Evolutionary conservation across 768 basidiomycete species (phyloP).

Genomic region (Kwoniella shandongensis): DNA sequence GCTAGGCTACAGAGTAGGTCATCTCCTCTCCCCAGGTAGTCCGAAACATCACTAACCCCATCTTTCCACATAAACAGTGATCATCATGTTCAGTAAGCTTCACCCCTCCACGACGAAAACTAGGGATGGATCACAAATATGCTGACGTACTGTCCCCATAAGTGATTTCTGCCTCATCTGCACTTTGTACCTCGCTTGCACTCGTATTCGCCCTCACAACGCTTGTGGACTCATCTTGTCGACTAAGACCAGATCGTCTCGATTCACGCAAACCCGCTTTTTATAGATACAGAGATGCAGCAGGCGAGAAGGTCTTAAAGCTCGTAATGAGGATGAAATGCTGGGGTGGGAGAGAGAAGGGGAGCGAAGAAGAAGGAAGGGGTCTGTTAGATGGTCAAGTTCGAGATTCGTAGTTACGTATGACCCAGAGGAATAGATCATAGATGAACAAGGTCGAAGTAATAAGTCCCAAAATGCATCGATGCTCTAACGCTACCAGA

Average conservation of each 20-base stretch:
- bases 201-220: conserved; percentile 64
- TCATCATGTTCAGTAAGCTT: conserved; percentile 74
- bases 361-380: conserved; percentile 31
- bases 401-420: too few species aligned
- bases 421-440: too few species aligned
- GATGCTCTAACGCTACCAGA: too few species aligned
- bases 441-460: too few species aligned
- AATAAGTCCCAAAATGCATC: too few species aligned
- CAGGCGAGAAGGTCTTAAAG: conserved; percentile 30
- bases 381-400: conserved; percentile 28
- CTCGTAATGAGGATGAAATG: conserved; percentile 31
- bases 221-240: conserved; percentile 61
- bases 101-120: neutral
- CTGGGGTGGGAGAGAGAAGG: conserved; percentile 16
- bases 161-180: conserved; percentile 75
- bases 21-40: neutral
- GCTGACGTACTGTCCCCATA: neutral
- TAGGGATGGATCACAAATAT: neutral
- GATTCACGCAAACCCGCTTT: conserved; percentile 44
- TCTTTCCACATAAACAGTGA: conserved; percentile 57
- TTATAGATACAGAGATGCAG: conserved; percentile 40
- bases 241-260: conserved; percentile 52
- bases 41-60: neutral
- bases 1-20: conserved; percentile 69
- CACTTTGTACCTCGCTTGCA: conserved; percentile 67